Base-by-base conservation (phyloP, 495 filamentous ascomycete species). In the Copromyces sp. region DNA sequence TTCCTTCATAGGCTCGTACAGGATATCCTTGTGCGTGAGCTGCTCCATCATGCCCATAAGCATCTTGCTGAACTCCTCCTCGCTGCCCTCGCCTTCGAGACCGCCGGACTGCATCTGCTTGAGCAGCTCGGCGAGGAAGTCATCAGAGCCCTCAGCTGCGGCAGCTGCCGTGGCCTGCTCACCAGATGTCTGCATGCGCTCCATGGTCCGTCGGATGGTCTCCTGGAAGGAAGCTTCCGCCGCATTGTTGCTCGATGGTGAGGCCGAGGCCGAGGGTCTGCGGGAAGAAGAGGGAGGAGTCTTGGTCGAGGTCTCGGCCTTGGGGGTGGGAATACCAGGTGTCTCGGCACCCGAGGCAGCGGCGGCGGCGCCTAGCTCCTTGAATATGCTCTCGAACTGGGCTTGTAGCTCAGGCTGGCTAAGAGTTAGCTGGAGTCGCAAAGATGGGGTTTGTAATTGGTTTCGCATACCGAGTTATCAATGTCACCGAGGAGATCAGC, bases 1-100 rank as follows among this genome's bases (percentile, higher is more conserved):
- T 82, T 99, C 96, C 84, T 95, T 97, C 95, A 99, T 98, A 17
- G 95, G 95, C 83, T 98, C 94, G 77, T 99, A 98, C 59, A 99
- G 83, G 72, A 99, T 97, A 78, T 99, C 95, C 84, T 97, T 98
- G 78, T 95, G 96, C 2, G 95, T 98, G 71, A 99, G 84, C 81
- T 99, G 94, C 81, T 98, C 93, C 94, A 99, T 98, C 93, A 98
- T 97, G 38, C 91, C 92, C 84, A 96, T 85, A 39, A 98, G 86
- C 90, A 98, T 92, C 81, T 95, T 94, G 37, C 91, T 92, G 76
- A 98, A 91, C 73, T 97, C 94, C 71, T 94, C 94, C 29, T 98
- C 94, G 71, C 85, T 86, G 20, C 88, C 90, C 17, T 86, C 89
- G 17, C 89, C 91, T 5, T 82, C 87, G 2, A 87, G 84, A 2